These are phyloP conservation scores for Bremia lactucae DNA, from an alignment of 352 stramenopile species.

Conservation along the genomic window DNA sequence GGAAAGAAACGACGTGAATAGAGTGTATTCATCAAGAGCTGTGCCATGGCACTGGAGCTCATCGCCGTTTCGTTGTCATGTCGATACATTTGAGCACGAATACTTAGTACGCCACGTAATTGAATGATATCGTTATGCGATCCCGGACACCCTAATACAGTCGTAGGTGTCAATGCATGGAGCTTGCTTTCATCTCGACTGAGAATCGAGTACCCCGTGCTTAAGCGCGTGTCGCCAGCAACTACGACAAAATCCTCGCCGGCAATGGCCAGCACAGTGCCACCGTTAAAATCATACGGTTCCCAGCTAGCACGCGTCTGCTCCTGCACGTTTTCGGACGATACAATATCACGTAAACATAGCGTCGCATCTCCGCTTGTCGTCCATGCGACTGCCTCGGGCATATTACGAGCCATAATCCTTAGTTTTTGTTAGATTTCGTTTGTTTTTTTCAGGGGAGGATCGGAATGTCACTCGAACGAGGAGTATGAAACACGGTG, in stretches of 20 bases:
- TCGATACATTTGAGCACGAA: conserved; percentile 81
- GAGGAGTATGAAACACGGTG: neutral
- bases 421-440: conserved; percentile 5
- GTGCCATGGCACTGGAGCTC: conserved; percentile 86
- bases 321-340: conserved; percentile 24
- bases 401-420: conserved; percentile 26
- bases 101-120: conserved; percentile 66
- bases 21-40: conserved; percentile 96
- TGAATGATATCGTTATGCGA: conserved; percentile 85
- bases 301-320: conserved; percentile 53
- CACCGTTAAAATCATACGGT: conserved; percentile 82
- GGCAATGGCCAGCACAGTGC: conserved; percentile 87
- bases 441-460: conserved; percentile 6
- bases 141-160: conserved; percentile 63
- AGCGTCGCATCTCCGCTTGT: conserved; percentile 43
- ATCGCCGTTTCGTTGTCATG: conserved; percentile 95
- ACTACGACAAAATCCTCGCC: conserved; percentile 94
- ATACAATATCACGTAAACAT: conserved; percentile 20
- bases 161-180: conserved; percentile 54
- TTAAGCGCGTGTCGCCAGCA: conserved; percentile 93
- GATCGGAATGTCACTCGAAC: neutral
- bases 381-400: conserved; percentile 52
- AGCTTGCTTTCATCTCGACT: conserved; percentile 91
- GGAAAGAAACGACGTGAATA: conserved; percentile 98
- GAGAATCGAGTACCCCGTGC: conserved; percentile 95